Percentiles rank a stretch among this genome's conserved stretches.
Conservation (phyloP, 2,329 filamentous ascomycete species). For the Bipolaris zeicola region DNA sequence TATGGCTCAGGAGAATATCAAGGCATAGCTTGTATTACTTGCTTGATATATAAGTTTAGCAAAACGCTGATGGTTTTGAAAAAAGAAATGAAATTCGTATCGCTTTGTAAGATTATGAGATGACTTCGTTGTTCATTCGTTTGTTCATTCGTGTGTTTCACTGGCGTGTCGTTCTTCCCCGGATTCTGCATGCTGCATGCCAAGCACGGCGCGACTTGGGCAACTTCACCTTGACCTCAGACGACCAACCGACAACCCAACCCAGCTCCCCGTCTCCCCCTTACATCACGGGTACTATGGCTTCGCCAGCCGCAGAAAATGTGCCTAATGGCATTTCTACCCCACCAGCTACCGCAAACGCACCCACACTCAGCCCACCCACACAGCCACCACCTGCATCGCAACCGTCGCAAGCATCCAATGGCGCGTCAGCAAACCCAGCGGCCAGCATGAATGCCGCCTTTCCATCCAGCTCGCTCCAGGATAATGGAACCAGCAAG, state of each 20-base stretch:
- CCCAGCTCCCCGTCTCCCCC: constrained; percentile 4
- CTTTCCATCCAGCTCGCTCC: constrained; percentile 42
- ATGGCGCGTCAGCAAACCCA: constrained; percentile 20
- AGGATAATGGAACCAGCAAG: constrained; percentile 43
- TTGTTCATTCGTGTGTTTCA: not conserved
- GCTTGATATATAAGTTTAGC: not conserved
- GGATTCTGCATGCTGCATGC: constrained; percentile 16
- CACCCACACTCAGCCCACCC: constrained; percentile 40
- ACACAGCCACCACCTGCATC: constrained; percentile 30
- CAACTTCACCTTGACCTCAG: constrained; percentile 5
- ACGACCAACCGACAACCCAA: not conserved
- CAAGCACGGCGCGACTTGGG: constrained; percentile 9
- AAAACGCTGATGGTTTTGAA: no score
- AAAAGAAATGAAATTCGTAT: no score
- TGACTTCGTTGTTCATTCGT: not conserved
- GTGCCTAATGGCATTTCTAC: constrained; percentile 49
- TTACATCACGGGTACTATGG: constrained; percentile 34
- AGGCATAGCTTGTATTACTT: not conserved
- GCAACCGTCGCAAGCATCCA: constrained; percentile 19
- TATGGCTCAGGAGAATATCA: not conserved
- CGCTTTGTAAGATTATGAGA: no score
- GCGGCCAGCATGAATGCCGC: constrained; percentile 25
- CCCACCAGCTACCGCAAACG: constrained; percentile 42
- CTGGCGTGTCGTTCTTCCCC: constrained; percentile 7
- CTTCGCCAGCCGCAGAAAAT: constrained; percentile 44